Percentiles rank a stretch among this genome's conserved stretches.
These are phyloP conservation scores for Capsicum chinense DNA, from an alignment of 257 asterid species.

Conservation along the genomic window DNA sequence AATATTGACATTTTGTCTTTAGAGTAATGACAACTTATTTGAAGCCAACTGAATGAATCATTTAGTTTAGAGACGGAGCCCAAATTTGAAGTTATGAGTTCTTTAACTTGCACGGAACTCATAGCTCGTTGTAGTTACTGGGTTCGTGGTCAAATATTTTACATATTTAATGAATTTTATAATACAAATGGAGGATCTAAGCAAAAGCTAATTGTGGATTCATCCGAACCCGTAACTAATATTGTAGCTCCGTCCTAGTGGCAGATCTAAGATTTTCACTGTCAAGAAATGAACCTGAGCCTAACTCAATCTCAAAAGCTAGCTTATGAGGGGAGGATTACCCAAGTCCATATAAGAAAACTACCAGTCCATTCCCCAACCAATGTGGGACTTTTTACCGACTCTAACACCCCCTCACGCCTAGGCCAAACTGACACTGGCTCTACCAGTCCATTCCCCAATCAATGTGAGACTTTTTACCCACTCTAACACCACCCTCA, in stretches of 20 bases:
- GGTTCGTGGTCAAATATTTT: background rate
- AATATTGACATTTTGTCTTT: background rate
- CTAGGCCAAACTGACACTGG: too few relatives aligned
- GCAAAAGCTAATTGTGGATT: background rate
- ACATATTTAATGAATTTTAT: background rate
- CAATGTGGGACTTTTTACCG: too few relatives aligned
- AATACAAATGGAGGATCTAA: background rate
- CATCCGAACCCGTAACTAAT: background rate
- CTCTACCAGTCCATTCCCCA: too few relatives aligned
- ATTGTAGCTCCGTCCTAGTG: background rate
- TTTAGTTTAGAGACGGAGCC: background rate
- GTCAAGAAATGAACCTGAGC: too few relatives aligned
- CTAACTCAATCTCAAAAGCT: too few relatives aligned
- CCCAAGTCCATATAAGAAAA: too few relatives aligned
- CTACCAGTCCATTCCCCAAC: too few relatives aligned
- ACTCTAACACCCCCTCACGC: too few relatives aligned
- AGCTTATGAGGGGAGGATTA: too few relatives aligned
- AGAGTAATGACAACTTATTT: background rate
- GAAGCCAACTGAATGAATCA: background rate
- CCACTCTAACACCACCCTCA: too few relatives aligned
- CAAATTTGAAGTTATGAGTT: background rate
- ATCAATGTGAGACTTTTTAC: too few relatives aligned
- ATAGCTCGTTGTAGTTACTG: background rate
- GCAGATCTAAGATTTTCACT: too few relatives aligned
- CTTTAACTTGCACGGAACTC: background rate